Conservation (phyloP, 2,329 filamentous ascomycete species). For the Epicoccum nigrum region DNA sequence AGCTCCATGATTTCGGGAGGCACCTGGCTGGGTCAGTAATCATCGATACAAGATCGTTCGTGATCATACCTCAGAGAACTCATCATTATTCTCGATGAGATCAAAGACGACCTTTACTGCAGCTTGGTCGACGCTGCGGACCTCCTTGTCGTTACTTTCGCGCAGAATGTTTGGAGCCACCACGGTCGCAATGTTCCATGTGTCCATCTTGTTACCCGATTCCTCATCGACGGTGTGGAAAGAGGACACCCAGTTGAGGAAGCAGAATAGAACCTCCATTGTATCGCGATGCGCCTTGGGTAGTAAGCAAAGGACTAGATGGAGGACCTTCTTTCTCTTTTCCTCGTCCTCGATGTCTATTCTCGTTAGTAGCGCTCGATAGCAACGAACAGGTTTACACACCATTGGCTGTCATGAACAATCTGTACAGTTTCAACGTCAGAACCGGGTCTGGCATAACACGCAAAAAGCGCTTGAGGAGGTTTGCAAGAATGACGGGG, state of each 20-base stretch:
- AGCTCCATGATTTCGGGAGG: slow-evolving; percentile 89
- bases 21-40: slow-evolving; percentile 64
- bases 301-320: slow-evolving; percentile 88
- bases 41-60: neutral
- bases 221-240: slow-evolving; percentile 98
- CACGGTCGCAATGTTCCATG: slow-evolving; percentile 95
- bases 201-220: slow-evolving; percentile 97
- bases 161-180: slow-evolving; percentile 95
- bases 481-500: slow-evolving; percentile 89
- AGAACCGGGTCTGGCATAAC: slow-evolving; percentile 93
- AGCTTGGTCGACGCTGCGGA: slow-evolving; percentile 81
- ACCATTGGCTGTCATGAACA: slow-evolving; percentile 90
- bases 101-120: slow-evolving; percentile 92
- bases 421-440: slow-evolving; percentile 89
- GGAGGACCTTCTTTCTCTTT: slow-evolving; percentile 81
- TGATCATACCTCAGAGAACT: slow-evolving; percentile 91
- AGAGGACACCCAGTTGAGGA: slow-evolving; percentile 95
- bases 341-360: slow-evolving; percentile 78
- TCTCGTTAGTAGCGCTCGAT: slow-evolving; percentile 20
- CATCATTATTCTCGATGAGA: slow-evolving; percentile 90
- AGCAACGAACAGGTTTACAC: slow-evolving; percentile 36
- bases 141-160: slow-evolving; percentile 60
- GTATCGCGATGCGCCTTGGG: slow-evolving; percentile 93
- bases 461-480: slow-evolving; percentile 93
- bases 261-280: slow-evolving; percentile 92